phyloP scores from a whole-genome alignment of 225 moss, liverwort and hornwort genomes.

The Bryoerythrophyllum caledonicum region DNA sequence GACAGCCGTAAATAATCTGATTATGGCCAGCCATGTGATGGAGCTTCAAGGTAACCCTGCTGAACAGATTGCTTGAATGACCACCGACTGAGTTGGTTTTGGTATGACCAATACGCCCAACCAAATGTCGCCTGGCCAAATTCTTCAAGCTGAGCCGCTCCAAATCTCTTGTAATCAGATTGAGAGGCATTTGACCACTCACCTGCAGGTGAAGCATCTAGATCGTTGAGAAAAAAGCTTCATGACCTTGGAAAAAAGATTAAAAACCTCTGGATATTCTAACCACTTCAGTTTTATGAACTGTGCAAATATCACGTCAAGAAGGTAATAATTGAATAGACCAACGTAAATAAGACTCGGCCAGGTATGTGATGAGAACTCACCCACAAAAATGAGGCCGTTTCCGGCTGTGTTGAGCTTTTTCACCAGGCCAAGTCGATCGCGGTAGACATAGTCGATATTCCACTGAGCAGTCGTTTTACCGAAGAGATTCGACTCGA shows the following conservation, averaged over 20 bases:
- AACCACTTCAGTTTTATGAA: background rate
- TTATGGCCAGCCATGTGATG: conserved; percentile 24
- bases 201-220: conserved; percentile 24
- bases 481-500: conserved; percentile 33
- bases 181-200: conserved; percentile 55
- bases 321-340: background rate
- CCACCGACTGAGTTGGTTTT: too few species aligned
- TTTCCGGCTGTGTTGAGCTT: conserved; percentile 45
- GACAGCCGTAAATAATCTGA: background rate
- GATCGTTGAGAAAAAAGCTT: background rate
- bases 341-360: background rate
- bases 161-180: conserved; percentile 46
- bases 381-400: conserved; percentile 49
- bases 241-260: background rate
- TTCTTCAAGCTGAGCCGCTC: conserved; percentile 45
- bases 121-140: too few species aligned
- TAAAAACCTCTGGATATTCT: background rate
- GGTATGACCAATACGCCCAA: too few species aligned
- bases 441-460: too few species aligned
- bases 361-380: background rate
- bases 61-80: too few species aligned
- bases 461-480: conserved; percentile 47
- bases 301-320: background rate
- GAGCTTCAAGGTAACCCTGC: conserved; percentile 39
- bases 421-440: conserved; percentile 24